phyloP scores from a whole-genome alignment of 257 asterid species.

The Ophiorrhiza pumila region DNA sequence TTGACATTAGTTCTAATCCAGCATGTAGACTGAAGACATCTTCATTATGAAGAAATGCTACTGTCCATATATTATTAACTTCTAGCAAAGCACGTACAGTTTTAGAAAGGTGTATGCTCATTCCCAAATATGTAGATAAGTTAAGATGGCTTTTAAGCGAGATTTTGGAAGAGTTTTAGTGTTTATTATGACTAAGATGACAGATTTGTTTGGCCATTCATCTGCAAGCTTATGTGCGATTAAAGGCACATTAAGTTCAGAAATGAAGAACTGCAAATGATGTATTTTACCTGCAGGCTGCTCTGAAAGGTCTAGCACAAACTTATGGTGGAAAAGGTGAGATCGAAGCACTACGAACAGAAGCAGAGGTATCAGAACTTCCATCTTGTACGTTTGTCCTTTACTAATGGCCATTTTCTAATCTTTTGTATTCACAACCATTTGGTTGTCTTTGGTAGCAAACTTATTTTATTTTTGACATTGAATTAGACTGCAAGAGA shows the following conservation, averaged over 20 bases:
- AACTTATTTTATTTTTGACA: background rate
- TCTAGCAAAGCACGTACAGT: too few relatives aligned
- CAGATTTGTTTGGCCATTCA: too few relatives aligned
- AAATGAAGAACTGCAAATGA: background rate
- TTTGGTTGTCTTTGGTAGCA: background rate
- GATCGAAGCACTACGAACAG: constrained; percentile 63
- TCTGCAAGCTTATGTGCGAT: background rate
- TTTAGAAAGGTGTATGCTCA: too few relatives aligned
- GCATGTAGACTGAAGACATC: background rate
- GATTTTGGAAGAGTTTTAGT: too few relatives aligned
- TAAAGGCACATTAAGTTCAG: background rate
- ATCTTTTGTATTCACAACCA: background rate
- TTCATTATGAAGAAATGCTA: background rate
- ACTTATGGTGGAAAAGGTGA: constrained; percentile 70
- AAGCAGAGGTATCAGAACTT: constrained; percentile 66
- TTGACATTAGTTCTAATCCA: background rate
- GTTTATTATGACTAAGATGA: too few relatives aligned
- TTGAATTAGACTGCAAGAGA: constrained; percentile 58
- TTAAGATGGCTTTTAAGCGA: too few relatives aligned
- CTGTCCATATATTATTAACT: too few relatives aligned
- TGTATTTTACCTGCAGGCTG: constrained; percentile 47
- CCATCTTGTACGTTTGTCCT: constrained; percentile 13
- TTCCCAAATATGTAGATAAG: too few relatives aligned
- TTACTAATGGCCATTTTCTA: background rate
- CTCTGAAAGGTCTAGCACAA: constrained; percentile 78